These are phyloP conservation scores for Fomitopsis pulvina DNA, from an alignment of 768 basidiomycete species.

Conservation along the genomic window DNA sequence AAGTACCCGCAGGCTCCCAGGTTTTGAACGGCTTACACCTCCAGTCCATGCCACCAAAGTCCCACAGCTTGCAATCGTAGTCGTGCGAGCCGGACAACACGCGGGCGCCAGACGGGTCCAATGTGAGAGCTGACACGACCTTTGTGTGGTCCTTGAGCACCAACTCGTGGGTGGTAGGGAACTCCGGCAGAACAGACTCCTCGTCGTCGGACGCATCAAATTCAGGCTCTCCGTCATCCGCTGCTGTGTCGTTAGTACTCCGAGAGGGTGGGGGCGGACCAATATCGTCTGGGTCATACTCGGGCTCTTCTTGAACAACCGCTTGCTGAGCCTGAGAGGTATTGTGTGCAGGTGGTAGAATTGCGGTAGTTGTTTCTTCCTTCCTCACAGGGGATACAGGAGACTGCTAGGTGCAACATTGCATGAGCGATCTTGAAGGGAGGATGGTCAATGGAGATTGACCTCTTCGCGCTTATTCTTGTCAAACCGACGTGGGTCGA, in stretches of 20 bases:
- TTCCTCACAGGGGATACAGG: neutral
- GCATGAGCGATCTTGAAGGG: neutral
- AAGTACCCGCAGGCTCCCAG: slow-evolving; percentile 92
- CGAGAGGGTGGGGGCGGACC: slow-evolving; percentile 19
- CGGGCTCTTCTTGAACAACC: slow-evolving; percentile 18
- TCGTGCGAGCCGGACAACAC: slow-evolving; percentile 91
- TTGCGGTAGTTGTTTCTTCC: neutral
- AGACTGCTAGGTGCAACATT: neutral
- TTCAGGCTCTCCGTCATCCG: slow-evolving; percentile 22
- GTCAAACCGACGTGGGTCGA: slow-evolving; percentile 76
- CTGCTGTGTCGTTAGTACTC: neutral
- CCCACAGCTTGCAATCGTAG: slow-evolving; percentile 98
- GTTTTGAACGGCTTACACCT: slow-evolving; percentile 91
- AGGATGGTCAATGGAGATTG: neutral
- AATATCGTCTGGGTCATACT: slow-evolving; percentile 19
- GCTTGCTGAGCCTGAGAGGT: neutral
- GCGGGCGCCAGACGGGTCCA: slow-evolving; percentile 93
- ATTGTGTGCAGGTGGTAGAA: neutral
- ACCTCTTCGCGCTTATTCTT: slow-evolving; percentile 58
- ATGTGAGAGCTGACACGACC: slow-evolving; percentile 84
- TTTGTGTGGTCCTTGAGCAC: slow-evolving; percentile 92
- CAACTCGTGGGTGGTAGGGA: slow-evolving; percentile 90
- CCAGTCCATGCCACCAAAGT: slow-evolving; percentile 96
- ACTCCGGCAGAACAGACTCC: slow-evolving; percentile 48
- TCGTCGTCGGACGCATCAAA: slow-evolving; percentile 37